Base-by-base conservation (phyloP, 2,329 filamentous ascomycete genomes). In the Penicillium sp. region DNA sequence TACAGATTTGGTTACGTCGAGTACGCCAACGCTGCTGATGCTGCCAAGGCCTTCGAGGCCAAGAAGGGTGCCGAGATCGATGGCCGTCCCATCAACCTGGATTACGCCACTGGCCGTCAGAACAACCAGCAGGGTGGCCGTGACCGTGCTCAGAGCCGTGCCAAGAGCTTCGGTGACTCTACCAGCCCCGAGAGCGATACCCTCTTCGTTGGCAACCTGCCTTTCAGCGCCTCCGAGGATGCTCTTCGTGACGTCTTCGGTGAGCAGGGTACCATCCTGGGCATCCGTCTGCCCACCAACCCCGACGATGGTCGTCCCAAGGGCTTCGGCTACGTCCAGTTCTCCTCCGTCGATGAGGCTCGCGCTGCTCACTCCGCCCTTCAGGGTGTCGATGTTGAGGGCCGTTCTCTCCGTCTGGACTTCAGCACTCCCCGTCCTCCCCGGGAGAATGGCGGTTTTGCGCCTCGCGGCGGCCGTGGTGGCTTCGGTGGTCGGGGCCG, bases 241-340 rank as follows among this genome's bases (percentile, higher is more conserved):
- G 80, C 83, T 66, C 84, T 97, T 69, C 84, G 83, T 64, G 86
- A 89, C 70, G 87, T 90, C 76, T 97, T 97, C 82, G 81, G 82
- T 71, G 85, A 89, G 69, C 84, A 88, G 70, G 87, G 87, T 67
- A 84, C 82, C 74, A 87, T 95, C 75, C 86, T 89, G 73, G 90
- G 90, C 75, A 87, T 97, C 71, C 90, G 93, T 74, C 88, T 97
- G 64, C 93, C 93, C 55, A 97, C 93, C 61, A 92, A 97, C 77
- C 87, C 83, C 82, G 92, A 96, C 63, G 87, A 87, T 64, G 93
- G 92, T 67, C 86, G 88, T 70, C 88, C 89, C 75, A 97, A 97
- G 88, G 93, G 93, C 60, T 97, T 96, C 78, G 93, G 92, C 58
- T 97, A 97, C 76, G 89, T 97, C 65, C 89, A 89, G 74, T 97